Evolutionary conservation across 345 rosid genomes (phyloP).

Genomic region (Sisymbrium altissimum): DNA sequence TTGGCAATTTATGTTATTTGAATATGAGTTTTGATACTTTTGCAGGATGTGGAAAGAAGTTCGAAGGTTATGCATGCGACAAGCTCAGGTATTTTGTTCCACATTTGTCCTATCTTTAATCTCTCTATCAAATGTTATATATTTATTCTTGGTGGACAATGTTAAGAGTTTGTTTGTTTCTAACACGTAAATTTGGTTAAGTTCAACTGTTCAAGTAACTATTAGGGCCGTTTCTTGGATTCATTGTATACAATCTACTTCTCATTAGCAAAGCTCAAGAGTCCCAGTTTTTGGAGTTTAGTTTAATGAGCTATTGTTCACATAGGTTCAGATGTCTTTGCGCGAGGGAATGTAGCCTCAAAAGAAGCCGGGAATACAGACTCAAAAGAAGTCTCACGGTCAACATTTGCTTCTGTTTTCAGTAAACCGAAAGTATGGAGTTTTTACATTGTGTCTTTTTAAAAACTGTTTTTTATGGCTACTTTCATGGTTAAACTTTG

Average conservation of each 20-base stretch:
- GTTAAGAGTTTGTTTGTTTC: neutral
- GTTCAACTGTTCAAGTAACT: constrained; percentile 2
- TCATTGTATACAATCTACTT: neutral
- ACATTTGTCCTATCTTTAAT: neutral
- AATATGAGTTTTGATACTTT: neutral
- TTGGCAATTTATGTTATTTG: neutral
- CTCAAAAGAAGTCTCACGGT: constrained; percentile 34
- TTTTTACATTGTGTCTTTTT: constrained; percentile 6
- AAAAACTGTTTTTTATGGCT: neutral
- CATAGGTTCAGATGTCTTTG: constrained; percentile 41
- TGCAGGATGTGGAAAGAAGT: constrained; percentile 47
- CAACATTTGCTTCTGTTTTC: constrained; percentile 45
- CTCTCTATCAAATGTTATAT: no score
- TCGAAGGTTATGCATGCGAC: constrained; percentile 27
- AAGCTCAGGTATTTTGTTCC: constrained; percentile 25
- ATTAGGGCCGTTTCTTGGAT: neutral
- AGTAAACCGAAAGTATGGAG: constrained; percentile 51
- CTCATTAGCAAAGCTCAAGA: neutral
- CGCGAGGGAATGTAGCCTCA: constrained; percentile 29
- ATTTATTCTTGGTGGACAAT: neutral
- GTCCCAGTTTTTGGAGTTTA: neutral
- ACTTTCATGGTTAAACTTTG: neutral
- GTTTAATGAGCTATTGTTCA: neutral
- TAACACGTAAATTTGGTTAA: neutral
- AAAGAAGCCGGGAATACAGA: constrained; percentile 28